These are phyloP conservation scores for Acanthamoeba sp. DNA, from an alignment of 208 protist species.

Conservation along the genomic window DNA sequence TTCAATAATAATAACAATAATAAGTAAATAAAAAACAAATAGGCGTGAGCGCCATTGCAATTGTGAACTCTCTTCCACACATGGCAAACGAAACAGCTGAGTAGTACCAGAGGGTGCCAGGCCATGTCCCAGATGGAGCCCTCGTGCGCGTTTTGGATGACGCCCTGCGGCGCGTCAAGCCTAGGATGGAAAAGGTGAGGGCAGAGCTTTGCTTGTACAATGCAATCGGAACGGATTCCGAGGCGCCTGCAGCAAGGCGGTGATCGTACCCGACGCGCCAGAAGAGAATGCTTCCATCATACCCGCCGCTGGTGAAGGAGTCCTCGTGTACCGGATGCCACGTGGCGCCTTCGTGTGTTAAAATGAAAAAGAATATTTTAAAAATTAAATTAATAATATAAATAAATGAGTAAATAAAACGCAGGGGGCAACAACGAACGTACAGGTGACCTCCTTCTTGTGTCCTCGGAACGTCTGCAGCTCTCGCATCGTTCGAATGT, in stretches of 20 bases:
- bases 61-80: no score
- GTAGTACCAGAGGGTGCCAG: constrained; percentile 92
- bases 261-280: constrained; percentile 89
- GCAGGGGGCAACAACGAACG: neutral
- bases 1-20: no score
- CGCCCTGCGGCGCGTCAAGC: constrained; percentile 38
- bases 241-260: constrained; percentile 21
- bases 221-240: no score
- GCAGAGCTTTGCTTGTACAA: constrained; percentile 30
- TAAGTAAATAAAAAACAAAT: no score
- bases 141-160: constrained; percentile 89
- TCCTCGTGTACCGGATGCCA: constrained; percentile 93
- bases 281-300: constrained; percentile 91
- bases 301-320: constrained; percentile 90
- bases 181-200: neutral
- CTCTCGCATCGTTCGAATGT: constrained; percentile 91
- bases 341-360: constrained; percentile 73
- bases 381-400: no score
- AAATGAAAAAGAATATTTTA: no score
- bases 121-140: constrained; percentile 88
- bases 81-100: no score
- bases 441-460: constrained; percentile 88
- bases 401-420: neutral
- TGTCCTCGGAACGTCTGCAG: constrained; percentile 92
- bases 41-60: no score